Evolutionary conservation across 2,329 filamentous ascomycete genomes (phyloP), one percentile per base, ranked within the genome.

Genomic region (Chaetomium strumarium): DNA sequence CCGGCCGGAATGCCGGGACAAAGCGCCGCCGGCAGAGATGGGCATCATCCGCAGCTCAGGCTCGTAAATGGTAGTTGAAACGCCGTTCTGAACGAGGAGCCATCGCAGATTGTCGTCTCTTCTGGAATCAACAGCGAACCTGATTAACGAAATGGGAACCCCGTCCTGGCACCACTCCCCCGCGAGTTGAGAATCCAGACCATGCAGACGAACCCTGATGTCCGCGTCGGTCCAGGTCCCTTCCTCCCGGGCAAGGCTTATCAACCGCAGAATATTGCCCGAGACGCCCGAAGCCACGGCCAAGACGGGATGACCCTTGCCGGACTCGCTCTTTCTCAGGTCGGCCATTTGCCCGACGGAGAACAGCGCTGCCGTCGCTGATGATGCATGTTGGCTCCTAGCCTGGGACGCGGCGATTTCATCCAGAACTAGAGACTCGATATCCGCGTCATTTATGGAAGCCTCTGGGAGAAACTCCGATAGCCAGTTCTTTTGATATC

Each of bases 251-350:
- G 72, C 70, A 4, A 84, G 64, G 7, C 72, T 70, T 5, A 76
- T 66, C 2, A 89, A 62, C 2, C 79, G 78, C 10, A 89, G 67
- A 1, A 79, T 67, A 57, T 84, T 78, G 1, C 81, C 79, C 13
- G 74, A 75, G 45, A 75, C 72, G n/a, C 85, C 85, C 2, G 75
- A 70, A 5, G 70, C 75, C 61, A 70, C 75, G 56, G 71, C 79
- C 55, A 75, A 71, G 59, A 70, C 65, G 1, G 70, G 66, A 66
- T 65, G 14, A 62, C 64, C 1, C 52, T 58, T 31, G 58, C 42
- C 31, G 49, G 62, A 29, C 52, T 49, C 24, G 3, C 62, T 59
- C 16, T 66, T 52, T 37, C 67, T 71, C 16, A 68, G 55, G 57
- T 80, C 70, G 1, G 70, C 65, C 57, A 81, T 73, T 52, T 79